Conservation (phyloP, 1,284 basidiomycete genomes). For the Ceratobasidium sp. region DNA sequence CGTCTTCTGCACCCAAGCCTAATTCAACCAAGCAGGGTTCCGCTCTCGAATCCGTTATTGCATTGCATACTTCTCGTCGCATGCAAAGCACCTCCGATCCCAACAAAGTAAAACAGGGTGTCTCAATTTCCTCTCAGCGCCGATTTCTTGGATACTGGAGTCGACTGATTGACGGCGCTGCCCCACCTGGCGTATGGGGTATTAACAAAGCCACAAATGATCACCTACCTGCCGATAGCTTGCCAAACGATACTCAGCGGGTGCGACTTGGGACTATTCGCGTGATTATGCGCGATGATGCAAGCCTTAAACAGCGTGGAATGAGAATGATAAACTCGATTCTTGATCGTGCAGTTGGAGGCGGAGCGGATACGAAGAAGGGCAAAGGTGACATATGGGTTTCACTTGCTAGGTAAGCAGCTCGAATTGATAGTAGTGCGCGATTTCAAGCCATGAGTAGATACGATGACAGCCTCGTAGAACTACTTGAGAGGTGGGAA, state of each 20-base stretch:
- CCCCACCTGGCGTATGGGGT: conserved; percentile 57
- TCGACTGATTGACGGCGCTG: conserved; percentile 68
- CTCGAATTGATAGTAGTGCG: too few species aligned
- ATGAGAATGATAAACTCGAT: conserved; percentile 25
- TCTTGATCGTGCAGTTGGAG: conserved; percentile 27
- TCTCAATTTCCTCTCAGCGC: conserved; percentile 80
- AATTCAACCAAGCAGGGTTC: conserved; percentile 13
- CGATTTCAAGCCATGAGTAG: not conserved
- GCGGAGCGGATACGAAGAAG: conserved; percentile 50
- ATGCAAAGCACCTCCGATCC: conserved; percentile 69
- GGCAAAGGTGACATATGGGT: conserved; percentile 72
- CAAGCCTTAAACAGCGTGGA: conserved; percentile 60
- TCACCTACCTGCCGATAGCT: conserved; percentile 57
- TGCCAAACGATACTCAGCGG: conserved; percentile 66
- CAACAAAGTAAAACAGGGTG: conserved; percentile 71
- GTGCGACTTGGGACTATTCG: conserved; percentile 66
- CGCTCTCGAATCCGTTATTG: conserved; percentile 68
- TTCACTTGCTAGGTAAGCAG: conserved; percentile 70
- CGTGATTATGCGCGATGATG: conserved; percentile 40
- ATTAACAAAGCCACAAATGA: conserved; percentile 43
- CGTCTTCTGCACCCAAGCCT: conserved; percentile 2
- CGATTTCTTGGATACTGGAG: conserved; percentile 82
- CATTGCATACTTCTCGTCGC: conserved; percentile 74
- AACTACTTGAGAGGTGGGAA: conserved; percentile 73
- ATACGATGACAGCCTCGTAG: conserved; percentile 77